Evolutionary conservation across 2,329 filamentous ascomycete genomes (phyloP), one percentile per base, ranked within the genome.

Genomic region (Aureobasidium pullulans): DNA sequence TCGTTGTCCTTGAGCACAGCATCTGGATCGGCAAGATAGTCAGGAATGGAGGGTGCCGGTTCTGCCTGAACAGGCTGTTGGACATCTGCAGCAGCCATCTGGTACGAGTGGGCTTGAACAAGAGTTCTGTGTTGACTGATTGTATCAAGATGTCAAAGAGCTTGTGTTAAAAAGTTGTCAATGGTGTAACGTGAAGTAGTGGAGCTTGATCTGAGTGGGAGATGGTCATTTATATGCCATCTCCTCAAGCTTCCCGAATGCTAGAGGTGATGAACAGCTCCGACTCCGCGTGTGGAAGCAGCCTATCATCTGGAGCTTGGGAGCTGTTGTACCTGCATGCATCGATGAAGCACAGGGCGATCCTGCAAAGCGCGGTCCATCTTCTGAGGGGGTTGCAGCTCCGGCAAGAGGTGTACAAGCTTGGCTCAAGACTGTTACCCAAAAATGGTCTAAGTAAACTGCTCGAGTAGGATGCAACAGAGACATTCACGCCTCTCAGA

Each of bases 11-110:
- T 76, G 53, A 84, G 74, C 47, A 84, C 81, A 28, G 83, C 82
- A 67, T 85, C 79, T 0, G 81, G 78, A 63, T 83, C 78, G 16
- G 79, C 75, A 57, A 85, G 74, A 64, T 84, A 85, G 69, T 86
- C 83, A 23, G 84, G 82, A 4, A 79, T 65, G 28, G 69, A 67
- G 63, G 74, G 70, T 4, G 69, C 66, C 29, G 72, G 64, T 54
- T 74, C 67, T 40, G 63, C 59, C 37, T 58, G 56, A 8, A 62
- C 57, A 31, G 65, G 60, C 37, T 64, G 59, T 40, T 63, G 57
- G 39, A 67, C 66, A 46, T 68, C 68, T 16, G 65, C 66, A 32
- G 67, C 60, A 36, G 67, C 65, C 67, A 71, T 71, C 10, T 19
- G 11, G 11, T 15, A 15, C 9, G 28, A 34, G 13, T 34, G 52